These are phyloP conservation scores for Phytopythium ostracodes DNA, from an alignment of 352 stramenopile species.

Conservation along the genomic window DNA sequence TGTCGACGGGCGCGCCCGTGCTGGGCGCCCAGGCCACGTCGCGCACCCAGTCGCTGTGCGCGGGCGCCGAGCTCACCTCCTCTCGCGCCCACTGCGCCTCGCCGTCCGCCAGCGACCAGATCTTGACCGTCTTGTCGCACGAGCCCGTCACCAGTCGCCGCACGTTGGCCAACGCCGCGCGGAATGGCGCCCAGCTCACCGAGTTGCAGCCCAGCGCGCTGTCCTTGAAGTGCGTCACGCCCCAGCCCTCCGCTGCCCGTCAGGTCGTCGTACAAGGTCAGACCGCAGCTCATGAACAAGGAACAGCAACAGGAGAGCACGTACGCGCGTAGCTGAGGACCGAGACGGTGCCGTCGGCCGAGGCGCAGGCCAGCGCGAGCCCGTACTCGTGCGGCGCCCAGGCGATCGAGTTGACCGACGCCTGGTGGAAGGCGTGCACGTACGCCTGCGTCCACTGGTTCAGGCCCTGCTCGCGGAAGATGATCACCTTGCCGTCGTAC, in stretches of 20 bases:
- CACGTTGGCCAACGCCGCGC: constrained; percentile 57
- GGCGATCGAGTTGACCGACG: constrained; percentile 93
- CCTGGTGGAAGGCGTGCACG: constrained; percentile 84
- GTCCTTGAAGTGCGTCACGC: constrained; percentile 92
- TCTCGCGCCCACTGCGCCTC: constrained; percentile 79
- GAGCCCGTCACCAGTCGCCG: constrained; percentile 93
- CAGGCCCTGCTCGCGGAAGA: constrained; percentile 93
- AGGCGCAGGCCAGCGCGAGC: constrained; percentile 91
- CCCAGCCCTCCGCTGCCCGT: constrained; percentile 79
- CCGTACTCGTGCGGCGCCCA: constrained; percentile 98
- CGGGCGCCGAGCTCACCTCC: constrained; percentile 64
- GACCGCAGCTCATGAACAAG: too few relatives aligned
- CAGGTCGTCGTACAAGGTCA: too few relatives aligned
- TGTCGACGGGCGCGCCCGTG: constrained; percentile 90
- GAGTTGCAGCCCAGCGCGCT: constrained; percentile 95
- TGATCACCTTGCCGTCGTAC: constrained; percentile 97
- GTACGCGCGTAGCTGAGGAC: constrained; percentile 79
- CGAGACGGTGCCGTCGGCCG: constrained; percentile 94
- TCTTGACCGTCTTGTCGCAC: constrained; percentile 97
- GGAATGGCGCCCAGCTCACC: constrained; percentile 94
- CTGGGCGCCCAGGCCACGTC: constrained; percentile 97
- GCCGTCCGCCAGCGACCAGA: constrained; percentile 89
- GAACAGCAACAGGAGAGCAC: constrained; percentile 11
- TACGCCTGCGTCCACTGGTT: constrained; percentile 95
- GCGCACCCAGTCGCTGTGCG: constrained; percentile 95